These are phyloP conservation scores for Hyaloscypha finlandica DNA, from an alignment of 495 filamentous ascomycete genomes.

Conservation along the genomic window DNA sequence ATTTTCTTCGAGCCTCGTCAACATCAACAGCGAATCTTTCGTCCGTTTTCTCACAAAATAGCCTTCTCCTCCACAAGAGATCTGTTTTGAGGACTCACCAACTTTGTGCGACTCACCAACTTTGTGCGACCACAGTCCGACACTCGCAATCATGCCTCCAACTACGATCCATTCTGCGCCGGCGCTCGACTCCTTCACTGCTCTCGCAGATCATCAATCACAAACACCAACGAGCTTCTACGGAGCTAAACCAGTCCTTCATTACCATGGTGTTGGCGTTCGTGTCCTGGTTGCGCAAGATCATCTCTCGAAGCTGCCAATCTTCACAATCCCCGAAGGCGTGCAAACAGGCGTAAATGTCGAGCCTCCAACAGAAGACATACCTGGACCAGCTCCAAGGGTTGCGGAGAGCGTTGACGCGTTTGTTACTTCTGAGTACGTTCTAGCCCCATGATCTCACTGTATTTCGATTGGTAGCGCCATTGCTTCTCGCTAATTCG, in stretches of 20 bases:
- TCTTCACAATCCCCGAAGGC: conserved; percentile 41
- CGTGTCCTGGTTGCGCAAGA: conserved; percentile 55
- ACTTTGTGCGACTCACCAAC: neutral
- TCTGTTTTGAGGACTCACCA: neutral
- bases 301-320: conserved; percentile 48
- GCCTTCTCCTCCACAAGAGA: neutral
- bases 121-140: neutral
- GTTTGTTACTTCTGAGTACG: conserved; percentile 80
- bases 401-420: conserved; percentile 57
- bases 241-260: conserved; percentile 73
- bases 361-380: conserved; percentile 34
- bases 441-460: conserved; percentile 26
- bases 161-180: conserved; percentile 50
- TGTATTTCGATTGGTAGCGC: neutral
- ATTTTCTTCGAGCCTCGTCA: conserved; percentile 15
- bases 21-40: neutral
- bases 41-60: neutral
- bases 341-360: conserved; percentile 30
- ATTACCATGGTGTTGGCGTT: conserved; percentile 67
- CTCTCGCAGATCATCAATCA: conserved; percentile 76
- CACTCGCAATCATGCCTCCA: conserved; percentile 33
- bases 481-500: conserved; percentile 1
- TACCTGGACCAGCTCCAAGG: conserved; percentile 35
- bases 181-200: conserved; percentile 60
- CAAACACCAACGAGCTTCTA: conserved; percentile 85